These are phyloP conservation scores for Serendipita vermifera DNA, from an alignment of 768 basidiomycete species.

Conservation along the genomic window DNA sequence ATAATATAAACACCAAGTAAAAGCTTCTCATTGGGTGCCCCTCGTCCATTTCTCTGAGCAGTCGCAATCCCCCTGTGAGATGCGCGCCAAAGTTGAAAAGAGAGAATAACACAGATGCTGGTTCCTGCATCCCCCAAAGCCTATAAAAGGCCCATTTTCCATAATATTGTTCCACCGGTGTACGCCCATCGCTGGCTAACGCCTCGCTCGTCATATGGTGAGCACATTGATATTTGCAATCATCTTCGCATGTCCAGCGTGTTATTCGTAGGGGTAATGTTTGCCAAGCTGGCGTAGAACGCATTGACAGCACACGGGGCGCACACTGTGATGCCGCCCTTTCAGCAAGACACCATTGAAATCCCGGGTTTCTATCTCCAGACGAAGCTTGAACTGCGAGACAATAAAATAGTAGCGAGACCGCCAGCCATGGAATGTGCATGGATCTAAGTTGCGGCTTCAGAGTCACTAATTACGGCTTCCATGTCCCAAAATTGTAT, in stretches of 20 bases:
- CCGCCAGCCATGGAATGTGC: not conserved
- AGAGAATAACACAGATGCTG: conserved; percentile 81
- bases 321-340: not conserved
- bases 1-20: conserved; percentile 47
- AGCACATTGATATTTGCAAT: conserved; percentile 87
- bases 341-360: conserved; percentile 4
- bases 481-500: too few species aligned
- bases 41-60: conserved; percentile 36
- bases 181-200: conserved; percentile 20
- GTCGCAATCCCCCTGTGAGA: conserved; percentile 38
- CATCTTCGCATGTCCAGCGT: conserved; percentile 75
- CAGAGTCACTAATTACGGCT: too few species aligned
- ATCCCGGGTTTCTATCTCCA: not conserved
- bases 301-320: not conserved
- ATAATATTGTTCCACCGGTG: conserved; percentile 59
- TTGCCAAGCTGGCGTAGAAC: too few species aligned
- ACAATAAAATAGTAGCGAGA: not conserved
- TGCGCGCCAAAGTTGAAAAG: conserved; percentile 76
- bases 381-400: not conserved
- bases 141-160: conserved; percentile 98
- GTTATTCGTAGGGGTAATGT: conserved; percentile 51
- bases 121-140: conserved; percentile 82
- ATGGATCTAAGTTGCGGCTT: too few species aligned
- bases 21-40: conserved; percentile 57
- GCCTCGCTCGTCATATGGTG: conserved; percentile 56